A percentile compares a stretch with the other conserved stretches of the same genome.
These are phyloP conservation scores for Dryas integrifolia DNA, from an alignment of 331 rosid genomes.

Conservation along the genomic window DNA sequence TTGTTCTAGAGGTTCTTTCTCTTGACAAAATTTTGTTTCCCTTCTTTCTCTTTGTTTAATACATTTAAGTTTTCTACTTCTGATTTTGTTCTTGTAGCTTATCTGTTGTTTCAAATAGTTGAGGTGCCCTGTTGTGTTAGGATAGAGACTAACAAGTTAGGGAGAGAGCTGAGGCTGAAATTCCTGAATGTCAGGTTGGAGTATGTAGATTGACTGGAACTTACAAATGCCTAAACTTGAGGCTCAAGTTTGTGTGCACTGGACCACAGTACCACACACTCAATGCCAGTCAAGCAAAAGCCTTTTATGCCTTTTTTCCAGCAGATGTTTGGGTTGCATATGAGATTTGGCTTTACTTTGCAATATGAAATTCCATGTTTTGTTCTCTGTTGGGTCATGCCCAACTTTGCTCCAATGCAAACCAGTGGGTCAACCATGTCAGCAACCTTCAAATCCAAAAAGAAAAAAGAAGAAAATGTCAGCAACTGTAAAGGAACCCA, in stretches of 20 bases:
- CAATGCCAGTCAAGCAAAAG: neutral
- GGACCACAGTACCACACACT: neutral
- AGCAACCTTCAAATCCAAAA: too few relatives aligned
- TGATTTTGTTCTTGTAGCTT: neutral
- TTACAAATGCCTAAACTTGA: neutral
- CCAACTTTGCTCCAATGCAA: neutral
- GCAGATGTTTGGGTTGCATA: neutral
- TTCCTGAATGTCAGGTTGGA: neutral
- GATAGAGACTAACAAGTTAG: neutral
- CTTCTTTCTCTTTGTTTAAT: neutral
- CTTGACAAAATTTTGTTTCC: neutral
- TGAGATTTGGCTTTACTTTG: neutral
- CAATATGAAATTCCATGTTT: neutral
- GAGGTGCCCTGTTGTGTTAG: neutral
- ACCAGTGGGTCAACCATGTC: too few relatives aligned
- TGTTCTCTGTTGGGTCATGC: neutral
- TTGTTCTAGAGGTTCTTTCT: slow-evolving; percentile 12
- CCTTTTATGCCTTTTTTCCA: neutral
- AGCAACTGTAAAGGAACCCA: too few relatives aligned
- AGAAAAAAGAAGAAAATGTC: too few relatives aligned
- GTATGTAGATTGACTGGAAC: neutral
- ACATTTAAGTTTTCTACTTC: neutral
- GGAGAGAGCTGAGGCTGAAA: neutral
- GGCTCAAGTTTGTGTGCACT: neutral
- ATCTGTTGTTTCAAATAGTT: neutral